Evolutionary conservation across 2,329 filamentous ascomycete genomes (phyloP), one percentile per base, ranked within the genome.

Genomic region (Bipolaris sorokiniana): DNA sequence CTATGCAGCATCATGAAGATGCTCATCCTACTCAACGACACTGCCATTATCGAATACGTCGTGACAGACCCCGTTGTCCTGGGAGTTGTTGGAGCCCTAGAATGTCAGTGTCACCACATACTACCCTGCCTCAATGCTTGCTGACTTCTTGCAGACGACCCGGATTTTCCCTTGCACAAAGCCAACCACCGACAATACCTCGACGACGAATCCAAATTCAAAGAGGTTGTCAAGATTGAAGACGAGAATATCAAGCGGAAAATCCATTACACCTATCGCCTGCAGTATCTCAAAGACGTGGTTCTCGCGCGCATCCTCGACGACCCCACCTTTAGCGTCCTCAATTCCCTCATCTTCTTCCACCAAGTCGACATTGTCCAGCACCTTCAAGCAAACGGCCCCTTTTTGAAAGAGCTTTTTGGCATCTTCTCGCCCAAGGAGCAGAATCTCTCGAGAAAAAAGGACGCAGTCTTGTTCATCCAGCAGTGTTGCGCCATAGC

Each of bases 1-100:
- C 82, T 99, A 44, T 99, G 95, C 85, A 97, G 92, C 75, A 97
- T 99, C 74, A 95, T 97, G 91, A 99, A 99, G 82, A 90, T 90
- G 57, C 85, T 98, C 54, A 96, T 99, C 51, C 82, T 98, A 51
- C 86, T 98, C 62, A 99, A 98, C 79, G 95, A 99, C 75, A 96
- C 90, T 28, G 85, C 88, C 57, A 96, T 99, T 62, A 97, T 99
- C 70, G 95, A 99, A 77, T 89, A 92, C 66, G 90, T 94, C 13
- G 93, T 99, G 23, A 91, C 90, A 13, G 94, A 98, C 77, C 87
- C 92, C 56, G 89, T 93, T 64, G 88, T 98, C 42, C 80, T 96
- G 64, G 95, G 94, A 16, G 94, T 98, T 23, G 93, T 99, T 36
- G 95, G 95, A 58, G 95, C 95, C 22, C 82, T 99, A 62, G 95